phyloP scores from a whole-genome alignment of 768 basidiomycete species.

The Tephrocybe sp. region DNA sequence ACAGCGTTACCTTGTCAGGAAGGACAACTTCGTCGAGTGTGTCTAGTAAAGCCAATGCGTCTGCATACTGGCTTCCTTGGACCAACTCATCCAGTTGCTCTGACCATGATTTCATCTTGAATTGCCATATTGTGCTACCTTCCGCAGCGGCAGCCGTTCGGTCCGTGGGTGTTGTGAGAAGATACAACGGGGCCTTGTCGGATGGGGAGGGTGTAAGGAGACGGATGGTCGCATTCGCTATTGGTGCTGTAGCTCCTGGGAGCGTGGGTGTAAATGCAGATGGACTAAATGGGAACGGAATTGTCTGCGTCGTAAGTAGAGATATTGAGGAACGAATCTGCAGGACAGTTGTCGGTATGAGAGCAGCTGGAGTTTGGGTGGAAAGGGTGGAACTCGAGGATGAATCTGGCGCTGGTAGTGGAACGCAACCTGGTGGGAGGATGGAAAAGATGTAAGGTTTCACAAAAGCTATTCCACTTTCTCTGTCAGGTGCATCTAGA shows the following conservation, averaged over 20 bases:
- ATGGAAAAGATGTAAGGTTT: conserved; percentile 78
- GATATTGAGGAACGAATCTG: conserved; percentile 75
- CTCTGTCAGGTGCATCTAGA: not conserved
- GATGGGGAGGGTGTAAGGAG: conserved; percentile 58
- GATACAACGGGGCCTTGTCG: conserved; percentile 52
- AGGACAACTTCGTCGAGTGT: conserved; percentile 57
- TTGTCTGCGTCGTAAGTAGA: conserved; percentile 53
- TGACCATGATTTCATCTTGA: conserved; percentile 70
- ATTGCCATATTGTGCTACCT: conserved; percentile 77
- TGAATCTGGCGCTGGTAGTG: conserved; percentile 21
- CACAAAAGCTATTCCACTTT: conserved; percentile 49
- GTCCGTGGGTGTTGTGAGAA: conserved; percentile 75
- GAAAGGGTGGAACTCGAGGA: conserved; percentile 20
- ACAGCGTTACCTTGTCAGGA: conserved; percentile 56
- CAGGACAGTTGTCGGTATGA: conserved; percentile 55
- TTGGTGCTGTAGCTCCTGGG: conserved; percentile 21
- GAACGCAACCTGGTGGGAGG: conserved; percentile 64
- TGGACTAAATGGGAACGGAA: conserved; percentile 59
- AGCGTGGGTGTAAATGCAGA: conserved; percentile 26
- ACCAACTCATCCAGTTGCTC: conserved; percentile 87
- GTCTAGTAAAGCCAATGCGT: conserved; percentile 79
- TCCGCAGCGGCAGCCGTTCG: conserved; percentile 59
- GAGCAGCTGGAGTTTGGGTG: conserved; percentile 28
- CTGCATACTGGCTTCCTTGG: conserved; percentile 58
- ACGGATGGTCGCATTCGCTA: conserved; percentile 50